Evolutionary conservation across 179 eudicot genomes (phyloP).

Genomic region (Camellia oleifera): DNA sequence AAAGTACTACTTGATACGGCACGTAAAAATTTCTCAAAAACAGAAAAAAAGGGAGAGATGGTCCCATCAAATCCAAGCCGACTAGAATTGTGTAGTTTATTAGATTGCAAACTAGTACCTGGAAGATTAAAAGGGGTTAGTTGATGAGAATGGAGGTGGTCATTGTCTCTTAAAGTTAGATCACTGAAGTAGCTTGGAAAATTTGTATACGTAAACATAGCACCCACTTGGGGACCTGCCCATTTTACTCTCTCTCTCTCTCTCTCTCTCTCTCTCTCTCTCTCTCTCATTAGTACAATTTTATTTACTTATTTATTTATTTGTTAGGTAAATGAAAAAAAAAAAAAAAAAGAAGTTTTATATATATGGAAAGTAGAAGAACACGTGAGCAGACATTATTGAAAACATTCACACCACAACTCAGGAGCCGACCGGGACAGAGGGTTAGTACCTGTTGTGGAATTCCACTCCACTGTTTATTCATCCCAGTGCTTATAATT

Average conservation of each 20-base stretch:
- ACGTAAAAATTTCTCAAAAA: too few species aligned
- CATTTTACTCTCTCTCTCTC: background rate
- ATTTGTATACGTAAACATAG: background rate
- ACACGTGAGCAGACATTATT: background rate
- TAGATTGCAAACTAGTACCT: background rate
- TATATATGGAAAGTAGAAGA: background rate
- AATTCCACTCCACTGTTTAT: background rate
- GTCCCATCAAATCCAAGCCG: background rate
- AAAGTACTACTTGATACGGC: too few species aligned
- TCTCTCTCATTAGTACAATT: too few species aligned
- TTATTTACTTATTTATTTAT: too few species aligned
- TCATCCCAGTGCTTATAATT: background rate
- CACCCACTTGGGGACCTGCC: background rate
- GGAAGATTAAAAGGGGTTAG: background rate
- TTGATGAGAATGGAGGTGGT: background rate
- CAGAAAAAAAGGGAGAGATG: background rate
- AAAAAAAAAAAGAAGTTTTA: background rate
- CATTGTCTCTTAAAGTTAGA: constrained; percentile 4
- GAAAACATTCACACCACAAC: background rate
- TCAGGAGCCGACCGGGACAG: background rate
- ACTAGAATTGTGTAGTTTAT: background rate
- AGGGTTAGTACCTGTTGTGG: background rate
- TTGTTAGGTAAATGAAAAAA: too few species aligned
- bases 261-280: too few species aligned
- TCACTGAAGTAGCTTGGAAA: background rate